Conservation (phyloP, 2,329 filamentous ascomycete genomes). For the Neodidymelliopsis sp. region DNA sequence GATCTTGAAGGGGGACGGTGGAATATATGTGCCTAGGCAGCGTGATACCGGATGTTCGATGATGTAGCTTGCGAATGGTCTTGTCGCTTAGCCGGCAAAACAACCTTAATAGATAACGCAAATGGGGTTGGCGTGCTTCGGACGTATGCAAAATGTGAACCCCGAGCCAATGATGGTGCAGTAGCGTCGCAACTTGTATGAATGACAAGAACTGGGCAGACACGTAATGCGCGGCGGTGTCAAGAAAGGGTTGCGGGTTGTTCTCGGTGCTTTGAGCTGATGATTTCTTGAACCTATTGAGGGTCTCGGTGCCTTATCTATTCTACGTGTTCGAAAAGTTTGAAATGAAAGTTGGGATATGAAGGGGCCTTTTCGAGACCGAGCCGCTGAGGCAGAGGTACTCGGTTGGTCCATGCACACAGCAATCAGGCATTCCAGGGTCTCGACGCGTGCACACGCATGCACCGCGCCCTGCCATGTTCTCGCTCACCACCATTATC, state of each 20-base stretch:
- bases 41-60: conserved; percentile 42
- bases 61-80: conserved; percentile 30
- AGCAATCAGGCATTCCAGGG: conserved; percentile 3
- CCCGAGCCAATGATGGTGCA: conserved; percentile 11
- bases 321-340: conserved; percentile 5
- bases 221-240: neutral
- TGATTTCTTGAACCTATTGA: neutral
- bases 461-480: conserved; percentile 11
- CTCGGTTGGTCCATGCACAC: conserved; percentile 2
- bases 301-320: conserved; percentile 9
- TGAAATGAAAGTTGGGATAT: conserved; percentile 8
- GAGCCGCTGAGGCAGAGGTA: conserved; percentile 5
- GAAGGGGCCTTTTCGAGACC: conserved; percentile 14
- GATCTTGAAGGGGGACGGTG: conserved; percentile 10
- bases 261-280: neutral
- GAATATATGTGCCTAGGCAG: conserved; percentile 36
- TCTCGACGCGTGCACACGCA: conserved; percentile 5
- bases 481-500: conserved; percentile 3
- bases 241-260: neutral
- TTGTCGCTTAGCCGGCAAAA: conserved; percentile 29
- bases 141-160: conserved; percentile 11
- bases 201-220: conserved; percentile 6
- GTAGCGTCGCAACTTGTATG: conserved; percentile 9
- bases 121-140: conserved; percentile 32
- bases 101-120: conserved; percentile 27